Evolutionary conservation across 106 monocot genomes (phyloP).

Genomic region (Dactylorhiza incarnata): DNA sequence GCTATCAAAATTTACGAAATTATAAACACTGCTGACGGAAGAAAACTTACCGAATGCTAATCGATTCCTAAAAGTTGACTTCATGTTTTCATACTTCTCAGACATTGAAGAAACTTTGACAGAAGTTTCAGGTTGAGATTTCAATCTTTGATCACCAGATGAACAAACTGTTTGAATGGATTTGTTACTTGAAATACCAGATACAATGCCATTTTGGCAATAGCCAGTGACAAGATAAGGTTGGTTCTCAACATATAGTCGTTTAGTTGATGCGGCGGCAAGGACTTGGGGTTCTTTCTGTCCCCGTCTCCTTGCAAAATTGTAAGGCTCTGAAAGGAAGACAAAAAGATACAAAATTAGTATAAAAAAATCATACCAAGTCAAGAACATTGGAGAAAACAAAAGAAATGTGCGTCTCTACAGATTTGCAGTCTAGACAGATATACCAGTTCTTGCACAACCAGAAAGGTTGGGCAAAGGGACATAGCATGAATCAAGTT

Average conservation of each 20-base stretch:
- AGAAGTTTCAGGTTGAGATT: conserved; percentile 19
- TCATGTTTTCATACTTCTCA: conserved; percentile 79
- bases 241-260: conserved; percentile 74
- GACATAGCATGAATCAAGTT: conserved; percentile 26
- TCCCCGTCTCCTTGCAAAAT: conserved; percentile 66
- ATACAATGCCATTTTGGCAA: conserved; percentile 33
- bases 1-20: background rate
- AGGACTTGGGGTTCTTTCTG: conserved; percentile 80
- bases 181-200: conserved; percentile 16
- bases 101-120: conserved; percentile 37
- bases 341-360: conserved; percentile 2
- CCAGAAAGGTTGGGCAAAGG: conserved; percentile 63
- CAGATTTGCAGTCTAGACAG: background rate
- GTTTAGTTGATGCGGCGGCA: conserved; percentile 71
- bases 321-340: conserved; percentile 67
- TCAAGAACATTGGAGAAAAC: background rate
- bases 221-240: conserved; percentile 74
- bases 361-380: background rate
- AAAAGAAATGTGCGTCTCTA: background rate
- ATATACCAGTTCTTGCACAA: conserved; percentile 79
- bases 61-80: conserved; percentile 64
- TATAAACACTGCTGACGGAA: background rate
- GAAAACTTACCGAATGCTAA: conserved; percentile 75
- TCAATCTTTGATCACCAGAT: conserved; percentile 14
- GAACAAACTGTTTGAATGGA: conserved; percentile 12